Evolutionary conservation across 1,284 basidiomycete genomes (phyloP), one percentile per base, ranked within the genome.

Genomic region (Bondarzewia mesenterica): DNA sequence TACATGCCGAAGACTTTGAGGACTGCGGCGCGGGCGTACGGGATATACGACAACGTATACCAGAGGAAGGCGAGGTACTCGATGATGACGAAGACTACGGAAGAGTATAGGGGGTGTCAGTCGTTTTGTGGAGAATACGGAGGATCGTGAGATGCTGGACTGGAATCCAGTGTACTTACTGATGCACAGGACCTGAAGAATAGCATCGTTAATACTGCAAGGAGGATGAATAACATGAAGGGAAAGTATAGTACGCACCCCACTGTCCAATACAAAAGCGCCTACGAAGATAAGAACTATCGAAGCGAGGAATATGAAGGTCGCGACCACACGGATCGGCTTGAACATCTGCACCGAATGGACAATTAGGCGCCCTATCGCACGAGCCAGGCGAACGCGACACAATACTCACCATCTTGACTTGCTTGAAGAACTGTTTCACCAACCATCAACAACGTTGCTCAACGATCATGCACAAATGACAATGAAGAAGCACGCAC

Each of bases 61-160:
- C 89, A 93, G 18, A 83, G 81, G 65, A 86, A 92, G 7, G 89
- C 90, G 50, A 93, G 69, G 63, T 84, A 91, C 66, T 92, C 79
- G 64, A 93, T 71, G 64, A 93, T 75, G 50, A 93, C 91, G 63
- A 93, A 89, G 50, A 93, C 86, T 89, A 36, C n/a, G n/a, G n/a
- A n/a, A 23, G 43, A 45, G 37, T 42, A 40, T 52, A 52, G 46
- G 37, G 37, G 60, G 41, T 52, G 44, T 35, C 25, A 54, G 22
- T 22, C 44, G 43, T 42, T 14, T 18, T 3, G 29, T 20, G 18
- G 23, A 10, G 7, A n/a, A 4, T 18, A 37, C 36, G 36, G 20
- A 15, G 8, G 8, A 37, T n/a, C n/a, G n/a, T n/a, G n/a, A n/a
- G n/a, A n/a, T n/a, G n/a, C n/a, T n/a, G n/a, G n/a, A n/a, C 16